Base-by-base conservation (phyloP, 2,329 filamentous ascomycete species). In the Ceratocystis variospora region DNA sequence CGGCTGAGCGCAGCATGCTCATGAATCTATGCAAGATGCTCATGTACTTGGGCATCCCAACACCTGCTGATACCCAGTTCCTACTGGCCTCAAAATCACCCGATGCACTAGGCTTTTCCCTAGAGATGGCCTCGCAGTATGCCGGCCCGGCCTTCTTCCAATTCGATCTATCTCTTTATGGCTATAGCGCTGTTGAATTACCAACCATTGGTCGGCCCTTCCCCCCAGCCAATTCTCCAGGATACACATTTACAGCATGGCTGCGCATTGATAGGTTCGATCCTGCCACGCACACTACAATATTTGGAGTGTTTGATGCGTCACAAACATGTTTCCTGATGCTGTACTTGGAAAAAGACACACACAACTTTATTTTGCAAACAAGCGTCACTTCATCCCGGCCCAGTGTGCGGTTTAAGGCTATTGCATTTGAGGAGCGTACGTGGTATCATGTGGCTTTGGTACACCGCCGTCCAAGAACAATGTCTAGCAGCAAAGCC, bases 381-480 rank as follows among this genome's bases (percentile, higher is more conserved):
- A 97, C 95, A 6, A 96, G 94, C 19, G 88, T 97, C 68, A 89
- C 86, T 64, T 91, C 91, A 7, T 81, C 85, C 64, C 85, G 88
- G 67, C 93, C 94, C 2, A 97, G 93, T 75, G 89, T 99, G 61
- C 85, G 94, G 66, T 99, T 99, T 80, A 96, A 94, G 74, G 88
- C 88, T 1, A 83, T 87, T 10, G 79, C 81, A 0, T 97, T 99
- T 72, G 79, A 86, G 71, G 81, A 88, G 69, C 83, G 85, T 65
- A 81, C 79, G 71, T 99, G 94, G 94, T 99, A 99, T 75, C 94
- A 99, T 75, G 84, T 99, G 71, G 90, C 87, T 55, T 78, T 99
- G 68, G 89, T 94, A 28, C 94, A 99, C 75, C 86, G 88, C 62
- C 83, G 87, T 45, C 86, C 87, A 7, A 90, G 87, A 74, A 84